A percentile compares a stretch with the other conserved stretches of the same genome.
Conservation (phyloP, 2,329 filamentous ascomycete species). For the Colletotrichum sp. region DNA sequence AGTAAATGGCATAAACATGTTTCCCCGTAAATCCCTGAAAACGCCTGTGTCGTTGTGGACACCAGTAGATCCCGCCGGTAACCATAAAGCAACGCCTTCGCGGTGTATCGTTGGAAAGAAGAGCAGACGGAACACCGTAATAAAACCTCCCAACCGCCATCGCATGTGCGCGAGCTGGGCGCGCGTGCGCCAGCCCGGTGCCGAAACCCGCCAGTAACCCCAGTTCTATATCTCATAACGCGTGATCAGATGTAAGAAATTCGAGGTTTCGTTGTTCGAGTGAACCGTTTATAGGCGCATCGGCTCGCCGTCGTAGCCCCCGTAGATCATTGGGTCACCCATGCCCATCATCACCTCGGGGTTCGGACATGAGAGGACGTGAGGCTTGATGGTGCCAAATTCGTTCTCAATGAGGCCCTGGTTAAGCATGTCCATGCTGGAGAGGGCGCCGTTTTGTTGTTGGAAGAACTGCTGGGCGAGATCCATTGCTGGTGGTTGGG, state of each 20-base stretch:
- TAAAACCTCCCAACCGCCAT: not conserved
- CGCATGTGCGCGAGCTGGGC: not conserved
- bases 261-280: not conserved
- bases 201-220: not conserved
- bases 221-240: slow-evolving; percentile 3
- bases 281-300: slow-evolving; percentile 40
- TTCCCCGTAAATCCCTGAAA: not conserved
- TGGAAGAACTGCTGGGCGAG: slow-evolving; percentile 44
- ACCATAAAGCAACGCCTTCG: slow-evolving; percentile 15
- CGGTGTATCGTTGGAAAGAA: slow-evolving; percentile 15
- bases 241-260: not conserved
- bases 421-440: slow-evolving; percentile 51
- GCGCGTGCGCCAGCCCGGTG: not conserved
- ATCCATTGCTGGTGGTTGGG: slow-evolving; percentile 35
- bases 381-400: slow-evolving; percentile 61
- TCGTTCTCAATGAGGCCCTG: slow-evolving; percentile 57
- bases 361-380: slow-evolving; percentile 56
- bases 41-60: not conserved
- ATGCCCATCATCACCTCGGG: slow-evolving; percentile 63
- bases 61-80: not conserved
- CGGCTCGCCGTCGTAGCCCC: slow-evolving; percentile 53
- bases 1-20: not conserved
- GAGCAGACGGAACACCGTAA: not conserved
- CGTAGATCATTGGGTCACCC: slow-evolving; percentile 64
- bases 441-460: slow-evolving; percentile 44